A percentile compares a stretch with the other conserved stretches of the same genome.
Conservation (phyloP, 176 grass and related monocot species). For the Oropetium thomaeum region DNA sequence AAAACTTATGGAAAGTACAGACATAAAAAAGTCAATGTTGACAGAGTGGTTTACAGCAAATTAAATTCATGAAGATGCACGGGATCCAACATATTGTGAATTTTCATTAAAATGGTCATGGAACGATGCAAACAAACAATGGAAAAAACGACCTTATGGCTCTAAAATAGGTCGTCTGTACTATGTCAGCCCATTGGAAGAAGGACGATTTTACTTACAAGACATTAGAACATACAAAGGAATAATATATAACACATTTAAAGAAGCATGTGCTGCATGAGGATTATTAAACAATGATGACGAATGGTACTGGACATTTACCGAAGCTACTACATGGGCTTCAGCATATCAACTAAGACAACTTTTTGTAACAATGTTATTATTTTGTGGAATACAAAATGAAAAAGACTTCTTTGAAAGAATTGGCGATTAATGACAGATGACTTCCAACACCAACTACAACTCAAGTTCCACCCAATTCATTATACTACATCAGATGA, state of each 20-base stretch:
- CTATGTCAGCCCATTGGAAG: not conserved
- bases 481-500: not conserved
- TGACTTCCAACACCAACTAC: not conserved
- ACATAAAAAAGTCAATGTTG: not conserved
- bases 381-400: not conserved
- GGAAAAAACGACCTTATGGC: not conserved
- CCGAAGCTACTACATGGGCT: not conserved
- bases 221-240: not conserved
- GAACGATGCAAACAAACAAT: not conserved
- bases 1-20: not conserved
- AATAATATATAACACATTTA: not conserved
- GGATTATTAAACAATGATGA: not conserved
- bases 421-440: not conserved
- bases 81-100: not conserved
- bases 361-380: not conserved
- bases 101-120: not conserved
- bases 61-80: not conserved
- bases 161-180: not conserved
- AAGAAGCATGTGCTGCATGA: not conserved
- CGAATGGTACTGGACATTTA: not conserved
- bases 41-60: conserved; percentile 1
- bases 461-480: not conserved
- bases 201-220: not conserved
- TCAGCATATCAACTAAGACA: not conserved
- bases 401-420: not conserved